phyloP scores from a whole-genome alignment of 257 asterid genomes.

The Penstemon barbatus region DNA sequence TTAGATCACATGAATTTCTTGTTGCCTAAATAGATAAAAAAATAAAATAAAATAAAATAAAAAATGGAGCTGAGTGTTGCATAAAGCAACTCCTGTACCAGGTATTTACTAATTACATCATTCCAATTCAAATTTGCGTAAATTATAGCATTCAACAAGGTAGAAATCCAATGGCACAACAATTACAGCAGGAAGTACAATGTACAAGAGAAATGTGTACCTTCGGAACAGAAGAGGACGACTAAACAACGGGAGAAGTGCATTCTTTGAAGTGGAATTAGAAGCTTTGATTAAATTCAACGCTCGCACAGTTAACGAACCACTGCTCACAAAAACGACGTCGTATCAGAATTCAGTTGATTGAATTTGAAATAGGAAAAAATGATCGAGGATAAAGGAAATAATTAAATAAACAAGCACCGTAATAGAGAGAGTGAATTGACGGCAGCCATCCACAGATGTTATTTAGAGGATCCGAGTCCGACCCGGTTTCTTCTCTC shows the following conservation, averaged over 20 bases:
- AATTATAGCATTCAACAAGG: neutral
- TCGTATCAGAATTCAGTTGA: slow-evolving; percentile 17
- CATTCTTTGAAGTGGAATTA: slow-evolving; percentile 30
- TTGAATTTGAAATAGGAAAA: slow-evolving; percentile 21
- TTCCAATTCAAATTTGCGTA: neutral
- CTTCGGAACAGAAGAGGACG: slow-evolving; percentile 50
- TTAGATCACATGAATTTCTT: neutral
- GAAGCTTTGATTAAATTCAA: slow-evolving; percentile 42
- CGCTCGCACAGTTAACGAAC: slow-evolving; percentile 46
- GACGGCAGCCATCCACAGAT: slow-evolving; percentile 40
- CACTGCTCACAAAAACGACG: slow-evolving; percentile 43
- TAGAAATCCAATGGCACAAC: slow-evolving; percentile 22
- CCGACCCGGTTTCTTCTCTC: no score
- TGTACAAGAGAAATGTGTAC: slow-evolving; percentile 25
- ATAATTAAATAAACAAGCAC: slow-evolving; percentile 13
- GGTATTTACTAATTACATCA: no score
- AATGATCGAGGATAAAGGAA: neutral
- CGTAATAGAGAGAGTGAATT: slow-evolving; percentile 49
- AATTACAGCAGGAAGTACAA: slow-evolving; percentile 21
- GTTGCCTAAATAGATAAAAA: no score
- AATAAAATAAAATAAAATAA: no score
- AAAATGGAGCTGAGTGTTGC: no score
- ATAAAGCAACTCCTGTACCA: no score
- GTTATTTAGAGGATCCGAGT: no score
- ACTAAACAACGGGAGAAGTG: slow-evolving; percentile 31